Evolutionary conservation across 495 filamentous ascomycete species (phyloP).

Genomic region (Aspergillus incahuasiensis): DNA sequence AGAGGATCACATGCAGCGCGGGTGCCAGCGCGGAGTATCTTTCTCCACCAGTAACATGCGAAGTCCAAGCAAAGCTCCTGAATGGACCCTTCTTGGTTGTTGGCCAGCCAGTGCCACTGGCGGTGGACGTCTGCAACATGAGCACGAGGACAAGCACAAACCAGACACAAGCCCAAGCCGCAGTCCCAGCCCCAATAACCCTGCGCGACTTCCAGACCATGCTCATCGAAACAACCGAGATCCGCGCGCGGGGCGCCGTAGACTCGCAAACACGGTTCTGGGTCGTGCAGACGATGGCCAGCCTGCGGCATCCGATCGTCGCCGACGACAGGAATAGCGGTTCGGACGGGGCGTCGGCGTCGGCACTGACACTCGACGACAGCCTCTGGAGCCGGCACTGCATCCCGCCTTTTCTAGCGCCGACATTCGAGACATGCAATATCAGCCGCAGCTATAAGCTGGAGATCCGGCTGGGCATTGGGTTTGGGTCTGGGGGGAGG

Average conservation of each 20-base stretch:
- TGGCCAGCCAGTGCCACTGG: slow-evolving; percentile 2
- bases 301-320: background rate
- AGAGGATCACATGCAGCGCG: background rate
- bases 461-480: slow-evolving; percentile 11
- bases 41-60: background rate
- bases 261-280: slow-evolving; percentile 1
- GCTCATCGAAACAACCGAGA: slow-evolving; percentile 11
- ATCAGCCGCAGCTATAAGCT: slow-evolving; percentile 12
- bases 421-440: slow-evolving; percentile 15
- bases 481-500: background rate
- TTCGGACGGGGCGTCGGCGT: background rate
- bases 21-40: background rate
- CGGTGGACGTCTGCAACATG: background rate
- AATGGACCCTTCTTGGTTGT: slow-evolving; percentile 3
- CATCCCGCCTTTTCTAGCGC: slow-evolving; percentile 1
- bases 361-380: background rate
- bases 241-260: background rate
- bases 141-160: background rate
- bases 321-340: background rate
- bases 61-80: slow-evolving; percentile 1
- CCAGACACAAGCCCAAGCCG: background rate
- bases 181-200: background rate
- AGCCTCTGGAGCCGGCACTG: slow-evolving; percentile 6
- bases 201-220: slow-evolving; percentile 12
- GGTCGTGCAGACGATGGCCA: slow-evolving; percentile 11